These are phyloP conservation scores for Sesbania bispinosa DNA, from an alignment of 306 rosid species.

Conservation along the genomic window DNA sequence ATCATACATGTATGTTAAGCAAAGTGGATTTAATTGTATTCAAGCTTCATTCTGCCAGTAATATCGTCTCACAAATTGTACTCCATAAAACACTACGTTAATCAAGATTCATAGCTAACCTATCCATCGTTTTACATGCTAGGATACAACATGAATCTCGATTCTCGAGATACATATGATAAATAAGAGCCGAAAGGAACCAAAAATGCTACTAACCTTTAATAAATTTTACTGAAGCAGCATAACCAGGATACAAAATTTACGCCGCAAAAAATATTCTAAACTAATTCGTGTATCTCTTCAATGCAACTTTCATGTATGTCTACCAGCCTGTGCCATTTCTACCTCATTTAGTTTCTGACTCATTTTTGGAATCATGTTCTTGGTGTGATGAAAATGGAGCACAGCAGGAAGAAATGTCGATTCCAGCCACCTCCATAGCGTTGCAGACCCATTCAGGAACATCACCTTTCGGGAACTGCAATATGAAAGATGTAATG, in stretches of 20 bases:
- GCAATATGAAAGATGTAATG: conserved; percentile 25
- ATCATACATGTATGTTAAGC: not conserved
- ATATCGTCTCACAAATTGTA: not conserved
- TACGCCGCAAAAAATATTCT: conserved; percentile 37
- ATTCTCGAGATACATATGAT: not conserved
- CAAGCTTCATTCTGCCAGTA: not conserved
- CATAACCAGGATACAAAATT: conserved; percentile 49
- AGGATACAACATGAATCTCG: not conserved
- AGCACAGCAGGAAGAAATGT: conserved; percentile 81
- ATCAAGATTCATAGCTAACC: not conserved
- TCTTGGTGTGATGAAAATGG: conserved; percentile 34
- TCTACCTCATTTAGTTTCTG: not conserved
- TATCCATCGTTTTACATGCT: not conserved
- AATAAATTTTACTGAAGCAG: conserved; percentile 31
- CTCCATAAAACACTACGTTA: not conserved
- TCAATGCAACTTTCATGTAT: conserved; percentile 9
- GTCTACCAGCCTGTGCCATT: not conserved
- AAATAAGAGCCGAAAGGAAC: not conserved
- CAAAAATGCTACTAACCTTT: not conserved
- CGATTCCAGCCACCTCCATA: conserved; percentile 96
- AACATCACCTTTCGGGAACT: conserved; percentile 86
- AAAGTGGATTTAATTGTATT: not conserved
- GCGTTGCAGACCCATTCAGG: conserved; percentile 96
- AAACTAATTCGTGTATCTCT: not conserved
- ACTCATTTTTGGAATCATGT: not conserved